Conservation (phyloP, 768 basidiomycete genomes). For the Ramaria sp. region DNA sequence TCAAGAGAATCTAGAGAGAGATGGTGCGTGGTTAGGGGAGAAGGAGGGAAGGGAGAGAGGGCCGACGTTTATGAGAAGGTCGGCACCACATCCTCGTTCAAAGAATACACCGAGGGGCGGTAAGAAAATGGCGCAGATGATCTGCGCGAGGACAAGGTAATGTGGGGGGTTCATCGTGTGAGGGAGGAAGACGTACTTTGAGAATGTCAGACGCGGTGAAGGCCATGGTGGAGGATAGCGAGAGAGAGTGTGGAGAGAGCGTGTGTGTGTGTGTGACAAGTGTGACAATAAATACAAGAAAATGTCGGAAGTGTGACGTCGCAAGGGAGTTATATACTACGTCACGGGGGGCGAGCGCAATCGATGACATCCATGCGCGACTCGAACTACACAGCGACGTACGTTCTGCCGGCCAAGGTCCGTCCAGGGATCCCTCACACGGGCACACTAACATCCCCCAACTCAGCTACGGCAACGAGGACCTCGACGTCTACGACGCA, state of each 20-base stretch:
- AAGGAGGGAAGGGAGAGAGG: neutral
- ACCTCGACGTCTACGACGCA: constrained; percentile 8
- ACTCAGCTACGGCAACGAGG: neutral
- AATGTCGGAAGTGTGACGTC: neutral
- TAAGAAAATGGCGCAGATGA: constrained; percentile 55
- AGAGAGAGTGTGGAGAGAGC: constrained; percentile 10
- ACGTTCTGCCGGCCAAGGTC: constrained; percentile 11
- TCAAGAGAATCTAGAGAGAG: constrained; percentile 20
- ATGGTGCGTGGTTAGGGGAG: neutral
- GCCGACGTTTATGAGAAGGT: constrained; percentile 71
- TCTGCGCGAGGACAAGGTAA: constrained; percentile 19
- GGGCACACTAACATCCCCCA: constrained; percentile 29
- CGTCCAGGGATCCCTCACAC: constrained; percentile 40
- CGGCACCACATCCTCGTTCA: constrained; percentile 72
- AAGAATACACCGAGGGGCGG: constrained; percentile 85
- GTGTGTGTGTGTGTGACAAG: constrained; percentile 10
- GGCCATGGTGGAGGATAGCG: constrained; percentile 38
- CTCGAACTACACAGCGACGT: neutral
- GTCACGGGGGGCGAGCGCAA: neutral
- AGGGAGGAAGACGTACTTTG: constrained; percentile 39
- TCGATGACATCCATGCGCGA: neutral
- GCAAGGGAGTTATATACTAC: neutral
- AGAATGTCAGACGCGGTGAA: constrained; percentile 66
- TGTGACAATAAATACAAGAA: neutral
- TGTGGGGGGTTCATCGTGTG: constrained; percentile 5